A percentile compares a stretch with the other conserved stretches of the same genome.
These are phyloP conservation scores for Suillus discolor DNA, from an alignment of 768 basidiomycete species.

Conservation along the genomic window DNA sequence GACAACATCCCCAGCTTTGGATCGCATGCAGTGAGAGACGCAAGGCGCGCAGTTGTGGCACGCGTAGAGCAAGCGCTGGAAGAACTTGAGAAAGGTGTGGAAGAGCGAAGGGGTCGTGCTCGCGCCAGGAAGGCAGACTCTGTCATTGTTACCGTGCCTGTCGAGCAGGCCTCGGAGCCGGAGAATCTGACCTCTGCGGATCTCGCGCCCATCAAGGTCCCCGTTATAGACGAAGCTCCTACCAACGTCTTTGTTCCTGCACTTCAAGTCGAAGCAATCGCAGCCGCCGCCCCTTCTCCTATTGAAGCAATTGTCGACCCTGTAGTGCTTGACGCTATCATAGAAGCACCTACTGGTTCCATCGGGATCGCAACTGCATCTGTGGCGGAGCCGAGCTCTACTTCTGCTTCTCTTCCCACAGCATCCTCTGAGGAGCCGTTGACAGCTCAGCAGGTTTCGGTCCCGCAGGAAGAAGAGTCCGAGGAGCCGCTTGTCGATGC, in stretches of 20 bases:
- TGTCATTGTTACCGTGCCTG: background rate
- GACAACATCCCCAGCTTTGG: slow-evolving; percentile 67
- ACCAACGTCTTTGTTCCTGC: background rate
- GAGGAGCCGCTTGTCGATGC: background rate
- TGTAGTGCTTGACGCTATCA: background rate
- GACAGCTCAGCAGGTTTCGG: background rate
- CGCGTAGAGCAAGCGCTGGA: slow-evolving; percentile 59
- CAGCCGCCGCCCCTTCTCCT: background rate
- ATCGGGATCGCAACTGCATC: background rate
- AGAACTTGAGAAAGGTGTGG: slow-evolving; percentile 50
- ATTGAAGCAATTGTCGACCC: slow-evolving; percentile 13
- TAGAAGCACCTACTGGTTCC: background rate
- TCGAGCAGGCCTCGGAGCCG: background rate
- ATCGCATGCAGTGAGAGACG: slow-evolving; percentile 50
- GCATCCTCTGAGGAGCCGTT: background rate
- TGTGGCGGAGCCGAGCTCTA: slow-evolving; percentile 10
- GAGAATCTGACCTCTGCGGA: slow-evolving; percentile 4
- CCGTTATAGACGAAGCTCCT: background rate
- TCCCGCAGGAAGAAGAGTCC: background rate
- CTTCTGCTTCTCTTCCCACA: slow-evolving; percentile 1
- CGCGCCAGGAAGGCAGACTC: background rate
- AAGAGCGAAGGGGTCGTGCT: slow-evolving; percentile 34
- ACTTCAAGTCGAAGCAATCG: background rate
- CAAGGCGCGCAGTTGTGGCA: slow-evolving; percentile 56
- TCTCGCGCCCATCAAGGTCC: background rate